A percentile compares a stretch with the other conserved stretches of the same genome.
Conservation (phyloP, 2,329 filamentous ascomycete genomes). For the Aspergillus intermedius region DNA sequence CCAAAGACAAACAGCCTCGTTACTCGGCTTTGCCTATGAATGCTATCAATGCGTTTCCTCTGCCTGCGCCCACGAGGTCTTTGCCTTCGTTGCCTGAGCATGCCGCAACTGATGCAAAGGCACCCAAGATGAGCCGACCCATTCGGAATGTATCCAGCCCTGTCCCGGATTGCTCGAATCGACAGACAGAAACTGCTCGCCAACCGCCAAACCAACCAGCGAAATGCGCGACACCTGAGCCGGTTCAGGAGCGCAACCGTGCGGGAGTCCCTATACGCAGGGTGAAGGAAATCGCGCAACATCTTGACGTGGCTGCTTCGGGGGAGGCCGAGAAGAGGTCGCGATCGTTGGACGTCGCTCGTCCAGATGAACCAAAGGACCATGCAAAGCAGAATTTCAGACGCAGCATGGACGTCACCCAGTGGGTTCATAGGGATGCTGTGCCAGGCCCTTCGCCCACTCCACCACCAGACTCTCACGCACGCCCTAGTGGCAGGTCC, state of each 20-base stretch:
- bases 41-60: slow-evolving; percentile 26
- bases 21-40: slow-evolving; percentile 20
- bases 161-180: neutral
- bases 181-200: neutral
- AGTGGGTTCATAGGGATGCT: slow-evolving; percentile 10
- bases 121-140: neutral
- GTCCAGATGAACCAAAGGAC: neutral
- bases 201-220: neutral
- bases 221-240: neutral
- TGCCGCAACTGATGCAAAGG: neutral
- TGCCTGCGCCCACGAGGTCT: slow-evolving; percentile 29
- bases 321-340: neutral
- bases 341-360: neutral
- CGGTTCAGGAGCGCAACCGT: slow-evolving; percentile 9
- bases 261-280: slow-evolving; percentile 22
- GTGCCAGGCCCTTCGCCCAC: slow-evolving; percentile 20
- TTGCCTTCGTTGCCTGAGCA: slow-evolving; percentile 26
- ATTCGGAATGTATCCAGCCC: neutral
- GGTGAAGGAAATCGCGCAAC: slow-evolving; percentile 21
- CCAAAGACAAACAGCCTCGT: slow-evolving; percentile 8
- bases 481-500: no score
- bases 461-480: slow-evolving; percentile 8
- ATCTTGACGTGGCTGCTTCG: neutral
- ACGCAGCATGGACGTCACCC: neutral
- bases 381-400: neutral